Base-by-base conservation (phyloP, 257 asterid species). In the Prunella vulgaris region DNA sequence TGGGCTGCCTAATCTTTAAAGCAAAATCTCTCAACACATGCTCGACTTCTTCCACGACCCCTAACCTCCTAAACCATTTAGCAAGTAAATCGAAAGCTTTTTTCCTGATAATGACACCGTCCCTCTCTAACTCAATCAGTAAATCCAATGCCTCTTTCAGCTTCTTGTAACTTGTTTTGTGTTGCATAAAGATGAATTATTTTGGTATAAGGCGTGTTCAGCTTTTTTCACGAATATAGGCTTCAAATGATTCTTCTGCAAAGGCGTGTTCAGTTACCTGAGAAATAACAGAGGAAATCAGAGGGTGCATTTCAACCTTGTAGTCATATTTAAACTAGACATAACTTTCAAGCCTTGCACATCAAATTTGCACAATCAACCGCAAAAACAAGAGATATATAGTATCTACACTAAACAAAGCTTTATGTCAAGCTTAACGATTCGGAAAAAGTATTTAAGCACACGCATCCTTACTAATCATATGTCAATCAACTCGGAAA, bases 131-230 rank as follows among this genome's bases (percentile, higher is more conserved):
- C 30, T 84, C 93, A 14, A 80, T 72, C 72, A 90, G 62, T 15
- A 90, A 53, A 59, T 81, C 86, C 48, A 93, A 77, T 0, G 95
- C 97, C 76, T 84, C 87, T 32, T 74, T 86, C 77, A 93, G 97
- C 99, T 66, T 88, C 87, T 74, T 17, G 80, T 65, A 87, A 37
- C 82, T 56, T 81, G 82, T 78, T 79, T 60, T 71, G 84, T 74
- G 77, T 86, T 17, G 95, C 96, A 33, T 84, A 87, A 42, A 78
- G 68, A 51, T 88, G 92, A 61, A 90, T 87, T 52, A 88, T 72
- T 75, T 87, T 93, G 73, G 98, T 90, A 37, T 90, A 90, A 61
- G n/a, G n/a, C n/a, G n/a, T n/a, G n/a, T n/a, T n/a, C n/a, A n/a
- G n/a, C n/a, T n/a, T n/a, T n/a, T n/a, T n/a, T 93, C 98, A 32